Evolutionary conservation across 768 basidiomycete species (phyloP).

Genomic region (Xerocomus brunneocitrinus): DNA sequence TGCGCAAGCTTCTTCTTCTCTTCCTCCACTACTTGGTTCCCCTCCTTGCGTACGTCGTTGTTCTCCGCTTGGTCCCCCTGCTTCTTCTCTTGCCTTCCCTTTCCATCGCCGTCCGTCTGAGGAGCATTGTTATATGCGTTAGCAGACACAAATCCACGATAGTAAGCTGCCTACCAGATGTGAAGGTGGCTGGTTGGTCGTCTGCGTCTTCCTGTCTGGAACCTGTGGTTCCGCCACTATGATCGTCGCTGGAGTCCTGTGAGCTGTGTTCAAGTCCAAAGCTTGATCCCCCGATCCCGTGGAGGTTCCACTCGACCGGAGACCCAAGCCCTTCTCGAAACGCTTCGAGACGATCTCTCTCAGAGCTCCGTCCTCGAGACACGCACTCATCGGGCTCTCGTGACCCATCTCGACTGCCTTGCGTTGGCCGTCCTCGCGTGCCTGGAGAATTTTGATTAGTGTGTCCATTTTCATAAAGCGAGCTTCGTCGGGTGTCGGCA

Average conservation of each 20-base stretch:
- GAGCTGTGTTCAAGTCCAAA: not conserved
- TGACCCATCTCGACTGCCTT: constrained; percentile 31
- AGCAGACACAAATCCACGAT: not conserved
- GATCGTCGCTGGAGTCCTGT: not conserved
- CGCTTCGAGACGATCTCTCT: constrained; percentile 30
- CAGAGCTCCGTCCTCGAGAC: constrained; percentile 28
- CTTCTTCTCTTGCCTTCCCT: not conserved
- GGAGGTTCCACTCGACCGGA: constrained; percentile 11
- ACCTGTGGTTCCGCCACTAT: constrained; percentile 9
- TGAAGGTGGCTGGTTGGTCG: not conserved
- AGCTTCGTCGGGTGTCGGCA: constrained; percentile 52
- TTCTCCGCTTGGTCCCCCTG: not conserved
- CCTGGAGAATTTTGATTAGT: constrained; percentile 46
- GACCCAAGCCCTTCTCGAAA: constrained; percentile 25
- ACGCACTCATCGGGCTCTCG: constrained; percentile 31
- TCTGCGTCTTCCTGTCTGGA: not conserved
- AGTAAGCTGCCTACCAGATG: constrained; percentile 5
- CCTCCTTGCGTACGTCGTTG: not conserved
- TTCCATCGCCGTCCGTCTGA: not conserved
- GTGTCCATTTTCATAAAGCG: constrained; percentile 52
- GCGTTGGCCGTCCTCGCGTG: constrained; percentile 46
- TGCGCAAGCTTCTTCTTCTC: not conserved
- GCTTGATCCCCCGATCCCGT: constrained; percentile 18
- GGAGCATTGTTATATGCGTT: constrained; percentile 4
- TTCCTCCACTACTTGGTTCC: not conserved